These are phyloP conservation scores for Gynochthodes officinalis DNA, from an alignment of 257 asterid genomes.

Conservation along the genomic window DNA sequence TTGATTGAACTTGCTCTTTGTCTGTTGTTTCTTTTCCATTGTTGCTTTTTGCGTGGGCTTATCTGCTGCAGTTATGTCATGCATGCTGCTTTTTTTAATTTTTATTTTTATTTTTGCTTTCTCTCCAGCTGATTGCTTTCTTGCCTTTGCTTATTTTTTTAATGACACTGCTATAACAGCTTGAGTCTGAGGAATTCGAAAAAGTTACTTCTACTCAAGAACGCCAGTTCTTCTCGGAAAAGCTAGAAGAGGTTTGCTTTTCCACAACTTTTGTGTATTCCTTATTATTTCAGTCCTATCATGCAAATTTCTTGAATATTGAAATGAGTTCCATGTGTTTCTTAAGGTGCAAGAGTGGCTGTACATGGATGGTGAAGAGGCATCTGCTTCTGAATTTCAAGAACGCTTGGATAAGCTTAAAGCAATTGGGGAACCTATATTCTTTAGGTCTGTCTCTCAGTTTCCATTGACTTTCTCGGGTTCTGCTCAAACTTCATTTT, in stretches of 20 bases:
- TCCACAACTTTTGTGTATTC: constrained; percentile 15
- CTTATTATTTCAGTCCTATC: background rate
- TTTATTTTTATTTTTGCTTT: background rate
- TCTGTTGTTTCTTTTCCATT: background rate
- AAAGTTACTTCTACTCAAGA: constrained; percentile 71
- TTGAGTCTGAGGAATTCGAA: constrained; percentile 77
- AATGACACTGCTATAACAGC: constrained; percentile 37
- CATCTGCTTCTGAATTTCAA: constrained; percentile 82
- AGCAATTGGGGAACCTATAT: constrained; percentile 92
- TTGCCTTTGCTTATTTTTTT: constrained; percentile 13
- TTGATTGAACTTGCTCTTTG: background rate
- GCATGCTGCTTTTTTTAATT: background rate
- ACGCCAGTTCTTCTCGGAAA: constrained; percentile 72
- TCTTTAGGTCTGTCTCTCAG: constrained; percentile 56
- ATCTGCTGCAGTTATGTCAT: background rate
- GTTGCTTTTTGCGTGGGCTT: background rate
- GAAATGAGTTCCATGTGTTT: constrained; percentile 15
- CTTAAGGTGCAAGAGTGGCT: constrained; percentile 95
- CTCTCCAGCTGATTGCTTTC: background rate
- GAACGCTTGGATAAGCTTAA: constrained; percentile 73
- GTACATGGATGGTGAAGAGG: constrained; percentile 99
- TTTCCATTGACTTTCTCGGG: constrained; percentile 1
- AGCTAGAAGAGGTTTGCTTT: constrained; percentile 80
- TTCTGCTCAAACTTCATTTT: constrained; percentile 7
- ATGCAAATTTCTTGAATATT: background rate